phyloP scores from a whole-genome alignment of 225 moss, liverwort and hornwort species.

The Polytrichum commune region DNA sequence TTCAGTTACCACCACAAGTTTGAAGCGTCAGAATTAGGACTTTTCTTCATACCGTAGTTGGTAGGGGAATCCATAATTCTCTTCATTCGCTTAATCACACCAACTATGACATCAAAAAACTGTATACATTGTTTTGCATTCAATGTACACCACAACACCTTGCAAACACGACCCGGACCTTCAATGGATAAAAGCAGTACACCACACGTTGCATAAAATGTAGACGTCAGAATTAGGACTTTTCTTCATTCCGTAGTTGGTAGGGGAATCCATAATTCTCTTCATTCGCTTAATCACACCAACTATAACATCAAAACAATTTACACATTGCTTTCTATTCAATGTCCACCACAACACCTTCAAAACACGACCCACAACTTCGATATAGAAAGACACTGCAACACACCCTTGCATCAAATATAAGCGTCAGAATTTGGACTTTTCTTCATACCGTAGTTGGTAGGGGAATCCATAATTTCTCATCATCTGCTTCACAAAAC shows the following conservation, averaged over 20 bases:
- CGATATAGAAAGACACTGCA: fast-evolving
- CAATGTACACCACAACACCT: too few relatives aligned
- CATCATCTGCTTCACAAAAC: constrained; percentile 44
- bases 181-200: not conserved
- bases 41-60: constrained; percentile 48
- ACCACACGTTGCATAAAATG: not conserved
- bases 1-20: not conserved
- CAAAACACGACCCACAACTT: too few relatives aligned
- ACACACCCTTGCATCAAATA: not conserved
- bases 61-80: constrained; percentile 65
- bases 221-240: constrained; percentile 64
- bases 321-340: too few relatives aligned
- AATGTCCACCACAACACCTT: not conserved
- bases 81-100: constrained; percentile 43
- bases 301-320: not conserved
- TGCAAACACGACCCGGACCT: too few relatives aligned
- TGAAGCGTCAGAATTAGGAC: constrained; percentile 64
- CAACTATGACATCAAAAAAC: not conserved
- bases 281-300: constrained; percentile 36
- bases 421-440: constrained; percentile 64
- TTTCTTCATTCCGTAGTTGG: constrained; percentile 53
- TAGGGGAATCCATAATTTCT: constrained; percentile 62
- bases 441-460: constrained; percentile 53
- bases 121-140: too few relatives aligned
- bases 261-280: constrained; percentile 65